Evolutionary conservation across 768 basidiomycete species (phyloP), one percentile per base, ranked within the genome.

Genomic region (Boletus speciosus): DNA sequence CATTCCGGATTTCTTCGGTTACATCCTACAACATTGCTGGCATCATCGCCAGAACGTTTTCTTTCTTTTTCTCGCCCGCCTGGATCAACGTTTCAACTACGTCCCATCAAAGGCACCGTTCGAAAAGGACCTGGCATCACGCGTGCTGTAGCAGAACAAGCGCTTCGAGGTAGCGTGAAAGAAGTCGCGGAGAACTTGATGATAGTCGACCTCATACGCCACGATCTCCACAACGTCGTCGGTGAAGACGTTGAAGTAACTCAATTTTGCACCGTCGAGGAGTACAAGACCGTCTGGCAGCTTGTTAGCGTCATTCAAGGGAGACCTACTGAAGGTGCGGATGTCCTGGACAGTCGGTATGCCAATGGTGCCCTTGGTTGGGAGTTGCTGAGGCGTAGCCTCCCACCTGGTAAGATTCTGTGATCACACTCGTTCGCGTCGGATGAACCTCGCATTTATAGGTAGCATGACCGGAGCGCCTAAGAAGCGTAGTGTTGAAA

Each of bases 401-500:
- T 97, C 50, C 95, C 95, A 15, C 93, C 95, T 51, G 94, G 94
- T 88, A 60, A 74, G 61, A 38, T 39, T 38, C 27, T 31, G 19
- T 51, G 42, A 29, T 41, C n/a, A 44, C 51, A 12, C 5, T 16
- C 21, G 15, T 38, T 41, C 15, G 14, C 50, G 6, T 53, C 23
- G 14, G 35, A 42, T 56, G 55, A 52, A 47, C 52, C 16, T 32
- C 15, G 21, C 39, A 4, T 15, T 19, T 44, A 32, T 56, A 94
- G 93, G 93, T 1, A 94, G 92, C 55, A 98, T 98, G 95, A 98
- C 95, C 2, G 95, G 95, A 35, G 95, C 95, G 0, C 95, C 95
- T 0, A 98, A 98, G 74, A 88, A 96, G 63, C 85, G 95, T 32
- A 92, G 90, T 52, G 86, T 97, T 8, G 90, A 97, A 70, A 86